These are phyloP conservation scores for Salix exigua DNA, from an alignment of 345 rosid genomes.

Conservation along the genomic window DNA sequence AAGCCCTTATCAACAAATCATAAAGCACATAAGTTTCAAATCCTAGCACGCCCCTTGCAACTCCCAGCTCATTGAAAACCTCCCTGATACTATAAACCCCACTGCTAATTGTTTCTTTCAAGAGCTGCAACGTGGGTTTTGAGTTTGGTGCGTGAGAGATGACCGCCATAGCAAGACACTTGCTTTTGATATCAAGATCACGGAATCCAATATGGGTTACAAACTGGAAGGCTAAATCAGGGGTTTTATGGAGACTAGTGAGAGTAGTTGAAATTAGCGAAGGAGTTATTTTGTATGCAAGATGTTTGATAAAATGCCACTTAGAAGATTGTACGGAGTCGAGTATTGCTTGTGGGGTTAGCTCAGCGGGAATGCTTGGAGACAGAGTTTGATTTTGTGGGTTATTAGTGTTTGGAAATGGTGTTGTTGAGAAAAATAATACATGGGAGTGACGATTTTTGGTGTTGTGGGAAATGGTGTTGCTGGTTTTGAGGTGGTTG, in stretches of 20 bases:
- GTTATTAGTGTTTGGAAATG: conserved; percentile 1
- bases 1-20: conserved; percentile 58
- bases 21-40: conserved; percentile 45
- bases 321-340: conserved; percentile 46
- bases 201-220: conserved; percentile 35
- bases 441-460: neutral
- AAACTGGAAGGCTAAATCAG: conserved; percentile 57
- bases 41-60: conserved; percentile 41
- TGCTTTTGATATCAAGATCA: conserved; percentile 45
- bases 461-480: neutral
- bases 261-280: conserved; percentile 45
- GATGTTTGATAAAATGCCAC: conserved; percentile 77
- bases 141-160: conserved; percentile 55
- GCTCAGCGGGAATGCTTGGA: neutral
- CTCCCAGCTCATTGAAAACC: conserved; percentile 49
- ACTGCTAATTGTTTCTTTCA: conserved; percentile 35
- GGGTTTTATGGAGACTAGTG: conserved; percentile 42
- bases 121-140: conserved; percentile 49
- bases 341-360: conserved; percentile 12
- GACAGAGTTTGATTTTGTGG: neutral
- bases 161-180: conserved; percentile 58
- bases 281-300: conserved; percentile 39
- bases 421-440: conserved; percentile 22
- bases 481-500: conserved; percentile 12
- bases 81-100: conserved; percentile 23